Evolutionary conservation across 495 filamentous ascomycete genomes (phyloP), one percentile per base, ranked within the genome.

Genomic region (Talaromyces wortmannii): DNA sequence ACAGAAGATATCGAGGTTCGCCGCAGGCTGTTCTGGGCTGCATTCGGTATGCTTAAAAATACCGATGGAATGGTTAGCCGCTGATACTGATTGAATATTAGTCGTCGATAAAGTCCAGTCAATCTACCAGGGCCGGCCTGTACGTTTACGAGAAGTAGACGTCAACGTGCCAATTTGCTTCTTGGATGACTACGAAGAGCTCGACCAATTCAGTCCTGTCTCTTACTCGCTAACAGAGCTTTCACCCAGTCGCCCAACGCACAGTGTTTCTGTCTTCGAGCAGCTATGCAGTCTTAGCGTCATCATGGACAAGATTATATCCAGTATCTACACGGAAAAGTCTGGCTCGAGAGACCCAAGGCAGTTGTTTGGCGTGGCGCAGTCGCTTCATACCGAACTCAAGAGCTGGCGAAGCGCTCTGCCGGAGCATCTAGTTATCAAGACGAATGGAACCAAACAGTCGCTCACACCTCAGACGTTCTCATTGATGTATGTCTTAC

Each of bases 1-100:
- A 56, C 63, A 10, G 72, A 78, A 30, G 71, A 76, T 29, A 54
- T 73, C 15, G 74, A 78, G 54, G 66, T 78, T 18, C 57, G 72
- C 1, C 67, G 67, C 30, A 54, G 74, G 13, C 61, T 76, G 3
- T 59, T 73, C 52, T 75, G 74, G 72, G 67, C 64, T 0, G 68
- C 74, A 46, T 75, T 67, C 52, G 57, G 73, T 76, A 58, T 60
- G 62, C 2, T 11, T n/a, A 7, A 12, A 40, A 40, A 40, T 8
- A n/a, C n/a, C n/a, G 36, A 10, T 13, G 36, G 5, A 40, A 40
- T 10, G 5, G 3, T 13, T 11, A 8, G 6, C 6, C 1, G 10
- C 17, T 6, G n/a, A 8, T 30, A 13, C 33, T 43, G 12, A 52
- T 17, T 7, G n/a, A 17, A 5, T 30, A 15, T 18, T 4, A 52